A percentile compares a stretch with the other conserved stretches of the same genome.
These are phyloP conservation scores for Neurospora pannonica DNA, from an alignment of 495 filamentous ascomycete species.

Conservation along the genomic window DNA sequence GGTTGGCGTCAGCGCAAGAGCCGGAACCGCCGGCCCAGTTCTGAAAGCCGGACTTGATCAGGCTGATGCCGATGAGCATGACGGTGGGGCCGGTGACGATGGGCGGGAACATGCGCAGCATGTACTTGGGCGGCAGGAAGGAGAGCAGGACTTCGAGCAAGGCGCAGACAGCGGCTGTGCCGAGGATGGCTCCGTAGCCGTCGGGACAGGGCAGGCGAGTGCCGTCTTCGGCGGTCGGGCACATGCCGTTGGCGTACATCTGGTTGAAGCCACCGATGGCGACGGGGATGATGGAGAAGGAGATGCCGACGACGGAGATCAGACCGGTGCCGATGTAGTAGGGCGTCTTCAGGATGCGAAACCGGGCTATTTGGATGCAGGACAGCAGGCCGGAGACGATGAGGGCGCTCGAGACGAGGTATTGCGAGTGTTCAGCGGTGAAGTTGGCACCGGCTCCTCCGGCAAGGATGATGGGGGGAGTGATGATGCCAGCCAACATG, in stretches of 20 bases:
- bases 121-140: constrained; percentile 58
- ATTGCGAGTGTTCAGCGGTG: constrained; percentile 48
- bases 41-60: constrained; percentile 69
- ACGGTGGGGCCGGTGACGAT: constrained; percentile 83
- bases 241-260: constrained; percentile 79
- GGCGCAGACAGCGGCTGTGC: constrained; percentile 61
- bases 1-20: constrained; percentile 47
- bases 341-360: constrained; percentile 68
- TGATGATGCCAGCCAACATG: constrained; percentile 53
- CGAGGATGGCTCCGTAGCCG: constrained; percentile 77
- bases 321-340: constrained; percentile 82
- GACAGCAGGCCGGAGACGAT: constrained; percentile 80
- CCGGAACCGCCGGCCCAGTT: constrained; percentile 78
- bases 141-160: constrained; percentile 66
- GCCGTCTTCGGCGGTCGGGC: constrained; percentile 54
- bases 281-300: constrained; percentile 80
- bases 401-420: constrained; percentile 82
- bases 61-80: constrained; percentile 54
- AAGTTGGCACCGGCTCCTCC: constrained; percentile 59
- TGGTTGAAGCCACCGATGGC: constrained; percentile 67
- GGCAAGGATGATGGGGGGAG: constrained; percentile 70
- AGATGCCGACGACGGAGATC: constrained; percentile 84
- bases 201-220: constrained; percentile 68
- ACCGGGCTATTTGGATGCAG: constrained; percentile 73
- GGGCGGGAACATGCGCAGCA: constrained; percentile 77